Conservation (phyloP, 2,329 filamentous ascomycete species). For the Cucurbitaria berberidis region DNA sequence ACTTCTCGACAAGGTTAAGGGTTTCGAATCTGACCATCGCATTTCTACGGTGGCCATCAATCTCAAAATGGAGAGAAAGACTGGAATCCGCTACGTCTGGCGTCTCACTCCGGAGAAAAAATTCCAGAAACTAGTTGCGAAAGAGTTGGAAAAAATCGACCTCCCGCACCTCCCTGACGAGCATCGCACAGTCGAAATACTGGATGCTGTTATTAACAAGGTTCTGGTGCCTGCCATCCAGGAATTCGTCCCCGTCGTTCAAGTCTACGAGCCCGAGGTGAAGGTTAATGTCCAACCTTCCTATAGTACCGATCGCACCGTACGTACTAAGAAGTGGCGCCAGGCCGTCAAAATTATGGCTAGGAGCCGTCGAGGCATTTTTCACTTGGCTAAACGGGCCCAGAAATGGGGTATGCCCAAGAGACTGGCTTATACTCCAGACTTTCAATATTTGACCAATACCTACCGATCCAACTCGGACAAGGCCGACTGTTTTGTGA, state of each 20-base stretch:
- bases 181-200: neutral
- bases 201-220: neutral
- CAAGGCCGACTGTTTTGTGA: neutral
- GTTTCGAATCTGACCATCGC: neutral
- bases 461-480: neutral
- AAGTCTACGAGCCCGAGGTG: neutral
- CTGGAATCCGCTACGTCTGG: neutral
- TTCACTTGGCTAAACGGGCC: neutral
- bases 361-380: neutral
- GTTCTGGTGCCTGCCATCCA: neutral
- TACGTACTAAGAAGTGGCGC: neutral
- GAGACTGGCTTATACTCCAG: neutral
- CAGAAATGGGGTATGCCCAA: neutral
- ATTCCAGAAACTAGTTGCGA: neutral
- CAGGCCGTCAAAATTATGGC: neutral
- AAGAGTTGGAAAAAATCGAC: neutral
- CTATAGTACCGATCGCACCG: neutral
- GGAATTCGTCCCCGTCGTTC: neutral
- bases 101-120: neutral
- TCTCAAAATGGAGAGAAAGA: neutral
- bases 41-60: neutral
- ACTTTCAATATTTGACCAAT: neutral
- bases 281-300: neutral
- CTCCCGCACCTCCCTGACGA: neutral
- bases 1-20: neutral